phyloP scores from a whole-genome alignment of 768 basidiomycete species.

The Suillus spraguei region DNA sequence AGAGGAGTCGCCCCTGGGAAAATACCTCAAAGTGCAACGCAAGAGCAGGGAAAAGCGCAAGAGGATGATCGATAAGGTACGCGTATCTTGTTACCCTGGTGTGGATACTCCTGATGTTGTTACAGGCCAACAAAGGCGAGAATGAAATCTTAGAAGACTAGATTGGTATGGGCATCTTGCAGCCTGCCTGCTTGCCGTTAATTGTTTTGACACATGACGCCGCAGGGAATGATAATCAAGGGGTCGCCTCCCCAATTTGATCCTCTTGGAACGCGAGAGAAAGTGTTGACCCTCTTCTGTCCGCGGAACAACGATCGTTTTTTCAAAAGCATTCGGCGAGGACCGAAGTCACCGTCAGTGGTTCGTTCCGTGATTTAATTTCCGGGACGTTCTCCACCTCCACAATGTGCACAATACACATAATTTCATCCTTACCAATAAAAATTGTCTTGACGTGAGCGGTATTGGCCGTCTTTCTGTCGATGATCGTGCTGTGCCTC shows the following conservation, averaged over 20 bases:
- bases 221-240: background rate
- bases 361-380: conserved; percentile 8
- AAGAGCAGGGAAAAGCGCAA: conserved; percentile 79
- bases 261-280: background rate
- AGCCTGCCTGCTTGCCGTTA: background rate
- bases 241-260: background rate
- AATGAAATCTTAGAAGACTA: conserved; percentile 65
- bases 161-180: background rate
- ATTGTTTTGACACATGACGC: background rate
- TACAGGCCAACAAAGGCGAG: conserved; percentile 70
- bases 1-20: conserved; percentile 76
- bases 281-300: conserved; percentile 1
- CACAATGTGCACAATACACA: background rate
- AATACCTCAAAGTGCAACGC: conserved; percentile 77
- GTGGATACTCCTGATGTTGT: conserved; percentile 20
- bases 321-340: conserved; percentile 4
- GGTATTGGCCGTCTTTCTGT: conserved; percentile 2
- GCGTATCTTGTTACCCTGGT: conserved; percentile 11
- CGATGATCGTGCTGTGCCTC: background rate
- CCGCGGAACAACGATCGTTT: conserved; percentile 2
- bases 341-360: conserved; percentile 4
- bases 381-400: conserved; percentile 1
- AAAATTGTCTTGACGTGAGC: background rate
- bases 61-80: conserved; percentile 74
- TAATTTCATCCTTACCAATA: background rate